Percentiles rank a stretch among this genome's conserved stretches.
These are phyloP conservation scores for Litsea cubeba DNA, from an alignment of 164 flowering plant genomes.

Conservation along the genomic window DNA sequence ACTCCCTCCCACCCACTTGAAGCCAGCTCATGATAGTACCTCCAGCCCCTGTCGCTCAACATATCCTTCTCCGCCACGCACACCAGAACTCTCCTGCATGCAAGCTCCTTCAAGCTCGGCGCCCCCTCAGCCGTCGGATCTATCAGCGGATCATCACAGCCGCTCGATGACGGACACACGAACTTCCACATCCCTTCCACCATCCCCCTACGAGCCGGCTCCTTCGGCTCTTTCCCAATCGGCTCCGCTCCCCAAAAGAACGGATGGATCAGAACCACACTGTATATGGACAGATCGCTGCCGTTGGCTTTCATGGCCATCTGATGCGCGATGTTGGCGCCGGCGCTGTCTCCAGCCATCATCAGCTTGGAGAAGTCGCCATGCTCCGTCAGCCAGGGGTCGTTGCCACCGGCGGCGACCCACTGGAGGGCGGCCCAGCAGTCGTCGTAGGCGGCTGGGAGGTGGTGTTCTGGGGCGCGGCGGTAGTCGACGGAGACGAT, in stretches of 20 bases:
- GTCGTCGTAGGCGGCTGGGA: conserved; percentile 17
- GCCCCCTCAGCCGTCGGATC: background rate
- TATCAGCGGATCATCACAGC: background rate
- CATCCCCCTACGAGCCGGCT: background rate
- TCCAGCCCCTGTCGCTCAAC: background rate
- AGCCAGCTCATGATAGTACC: background rate
- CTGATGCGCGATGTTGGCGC: background rate
- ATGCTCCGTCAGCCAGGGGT: conserved; percentile 13
- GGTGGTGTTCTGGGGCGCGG: conserved; percentile 16
- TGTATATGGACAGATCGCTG: background rate
- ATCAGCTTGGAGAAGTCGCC: conserved; percentile 10
- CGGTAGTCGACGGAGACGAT: conserved; percentile 15
- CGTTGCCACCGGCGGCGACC: conserved; percentile 10
- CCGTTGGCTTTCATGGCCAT: background rate
- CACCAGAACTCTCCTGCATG: conserved; percentile 4
- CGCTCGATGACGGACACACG: background rate
- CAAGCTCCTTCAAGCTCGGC: background rate
- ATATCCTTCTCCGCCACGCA: conserved; percentile 1
- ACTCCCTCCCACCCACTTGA: conserved; percentile 2
- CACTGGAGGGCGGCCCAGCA: conserved; percentile 19
- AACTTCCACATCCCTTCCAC: background rate
- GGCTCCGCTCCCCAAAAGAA: conserved; percentile 1
- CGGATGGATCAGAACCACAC: background rate
- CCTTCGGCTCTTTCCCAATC: background rate
- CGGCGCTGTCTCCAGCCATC: conserved; percentile 18